Conservation (phyloP, 352 stramenopile genomes). For the Globisporangium splendens region DNA sequence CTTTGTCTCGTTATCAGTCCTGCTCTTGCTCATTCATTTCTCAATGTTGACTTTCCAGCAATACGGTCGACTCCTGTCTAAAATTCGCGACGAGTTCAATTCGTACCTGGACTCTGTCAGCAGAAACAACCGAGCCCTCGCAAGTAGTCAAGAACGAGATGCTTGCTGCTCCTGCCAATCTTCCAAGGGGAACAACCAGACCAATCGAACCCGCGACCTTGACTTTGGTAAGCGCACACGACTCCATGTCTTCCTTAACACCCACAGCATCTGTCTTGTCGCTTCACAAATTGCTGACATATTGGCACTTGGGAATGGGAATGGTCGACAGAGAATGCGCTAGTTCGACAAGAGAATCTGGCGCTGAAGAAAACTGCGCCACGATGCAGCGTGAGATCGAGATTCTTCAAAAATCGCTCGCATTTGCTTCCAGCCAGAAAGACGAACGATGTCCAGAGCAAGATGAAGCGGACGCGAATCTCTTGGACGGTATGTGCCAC, state of each 20-base stretch:
- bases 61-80: conserved; percentile 46
- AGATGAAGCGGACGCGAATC: conserved; percentile 11
- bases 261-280: neutral
- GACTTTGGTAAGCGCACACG: conserved; percentile 15
- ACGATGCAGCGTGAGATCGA: conserved; percentile 53
- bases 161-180: neutral
- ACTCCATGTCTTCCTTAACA: neutral
- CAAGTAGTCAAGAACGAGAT: neutral
- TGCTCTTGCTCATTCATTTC: too few species aligned
- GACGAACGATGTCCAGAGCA: neutral
- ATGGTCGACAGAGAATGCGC: conserved; percentile 29
- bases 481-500: conserved; percentile 12
- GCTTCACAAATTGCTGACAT: neutral
- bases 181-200: conserved; percentile 10
- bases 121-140: conserved; percentile 16
- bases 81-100: conserved; percentile 63
- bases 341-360: conserved; percentile 52
- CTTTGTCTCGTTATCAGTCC: too few species aligned
- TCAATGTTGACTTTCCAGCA: conserved; percentile 17
- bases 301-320: neutral
- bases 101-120: conserved; percentile 34
- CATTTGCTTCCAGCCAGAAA: conserved; percentile 8
- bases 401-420: conserved; percentile 33
- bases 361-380: conserved; percentile 45
- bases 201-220: conserved; percentile 14